Conservation (phyloP, 257 asterid species). For the Fraxinus excelsior region DNA sequence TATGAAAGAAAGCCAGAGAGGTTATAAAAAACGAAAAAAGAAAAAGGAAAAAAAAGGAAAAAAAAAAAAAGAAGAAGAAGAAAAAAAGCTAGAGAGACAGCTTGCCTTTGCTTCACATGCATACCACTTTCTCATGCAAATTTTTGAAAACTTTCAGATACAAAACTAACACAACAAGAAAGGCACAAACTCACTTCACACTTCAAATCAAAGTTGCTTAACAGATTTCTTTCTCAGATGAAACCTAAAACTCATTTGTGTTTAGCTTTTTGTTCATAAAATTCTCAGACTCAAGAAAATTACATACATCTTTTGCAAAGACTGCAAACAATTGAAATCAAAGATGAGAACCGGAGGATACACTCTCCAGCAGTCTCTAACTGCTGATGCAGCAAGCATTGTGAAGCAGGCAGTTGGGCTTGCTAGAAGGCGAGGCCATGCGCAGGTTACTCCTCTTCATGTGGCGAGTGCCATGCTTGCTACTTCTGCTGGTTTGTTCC, state of each 20-base stretch:
- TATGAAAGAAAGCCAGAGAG: constrained; percentile 44
- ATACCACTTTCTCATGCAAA: constrained; percentile 61
- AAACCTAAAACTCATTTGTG: constrained; percentile 12
- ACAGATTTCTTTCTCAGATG: constrained; percentile 25
- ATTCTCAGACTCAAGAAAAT: not conserved
- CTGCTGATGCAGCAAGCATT: constrained; percentile 63
- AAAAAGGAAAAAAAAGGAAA: not conserved
- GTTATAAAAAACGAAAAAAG: not conserved
- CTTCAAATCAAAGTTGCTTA: constrained; percentile 1
- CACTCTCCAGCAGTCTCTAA: constrained; percentile 83
- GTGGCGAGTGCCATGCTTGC: constrained; percentile 86
- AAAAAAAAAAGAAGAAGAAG: no score
- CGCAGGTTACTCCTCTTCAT: constrained; percentile 94
- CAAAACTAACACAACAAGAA: constrained; percentile 85
- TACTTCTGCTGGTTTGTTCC: constrained; percentile 56
- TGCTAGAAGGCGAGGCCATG: constrained; percentile 86
- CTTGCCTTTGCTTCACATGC: constrained; percentile 92
- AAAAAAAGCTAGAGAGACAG: constrained; percentile 64
- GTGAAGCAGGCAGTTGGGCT: constrained; percentile 80
- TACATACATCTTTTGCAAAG: not conserved
- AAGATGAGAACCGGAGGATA: constrained; percentile 88
- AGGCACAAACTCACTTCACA: constrained; percentile 60
- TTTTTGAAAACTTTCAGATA: constrained; percentile 39
- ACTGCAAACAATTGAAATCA: not conserved
- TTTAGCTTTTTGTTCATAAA: not conserved